A percentile compares a stretch with the other conserved stretches of the same genome.
phyloP scores from a whole-genome alignment of 2,329 filamentous ascomycete genomes.

The Colletotrichum euphorbiae region DNA sequence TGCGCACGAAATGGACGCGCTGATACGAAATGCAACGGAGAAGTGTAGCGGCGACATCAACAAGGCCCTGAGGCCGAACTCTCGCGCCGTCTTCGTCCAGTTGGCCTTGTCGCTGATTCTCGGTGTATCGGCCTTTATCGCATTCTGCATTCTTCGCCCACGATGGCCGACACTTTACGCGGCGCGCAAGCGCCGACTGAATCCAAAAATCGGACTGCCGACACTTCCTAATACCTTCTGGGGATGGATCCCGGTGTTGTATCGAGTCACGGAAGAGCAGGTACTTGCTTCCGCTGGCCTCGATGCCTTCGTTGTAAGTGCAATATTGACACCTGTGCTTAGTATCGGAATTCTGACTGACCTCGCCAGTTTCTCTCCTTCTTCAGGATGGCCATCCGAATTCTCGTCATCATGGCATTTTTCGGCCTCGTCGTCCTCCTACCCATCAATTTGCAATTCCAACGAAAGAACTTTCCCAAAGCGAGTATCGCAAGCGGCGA shows the following conservation, averaged over 20 bases:
- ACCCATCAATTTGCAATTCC: slow-evolving; percentile 83
- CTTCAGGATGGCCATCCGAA: slow-evolving; percentile 93
- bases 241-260: slow-evolving; percentile 91
- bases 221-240: slow-evolving; percentile 86
- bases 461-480: slow-evolving; percentile 41
- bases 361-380: slow-evolving; percentile 79
- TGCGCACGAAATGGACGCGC: slow-evolving; percentile 30
- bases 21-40: slow-evolving; percentile 26
- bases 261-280: slow-evolving; percentile 87
- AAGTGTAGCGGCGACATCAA: slow-evolving; percentile 43
- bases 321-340: not conserved
- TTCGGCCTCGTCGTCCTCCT: slow-evolving; percentile 84
- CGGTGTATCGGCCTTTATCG: slow-evolving; percentile 76
- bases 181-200: slow-evolving; percentile 82
- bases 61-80: slow-evolving; percentile 43
- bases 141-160: slow-evolving; percentile 86
- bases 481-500: not conserved
- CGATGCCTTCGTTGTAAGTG: slow-evolving; percentile 87
- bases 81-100: slow-evolving; percentile 66
- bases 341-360: not conserved
- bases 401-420: slow-evolving; percentile 82
- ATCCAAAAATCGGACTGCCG: slow-evolving; percentile 72
- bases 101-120: slow-evolving; percentile 78
- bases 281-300: slow-evolving; percentile 90
- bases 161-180: slow-evolving; percentile 94